Conservation (phyloP, 495 filamentous ascomycete species). For the Aspergillus heteromorphus region DNA sequence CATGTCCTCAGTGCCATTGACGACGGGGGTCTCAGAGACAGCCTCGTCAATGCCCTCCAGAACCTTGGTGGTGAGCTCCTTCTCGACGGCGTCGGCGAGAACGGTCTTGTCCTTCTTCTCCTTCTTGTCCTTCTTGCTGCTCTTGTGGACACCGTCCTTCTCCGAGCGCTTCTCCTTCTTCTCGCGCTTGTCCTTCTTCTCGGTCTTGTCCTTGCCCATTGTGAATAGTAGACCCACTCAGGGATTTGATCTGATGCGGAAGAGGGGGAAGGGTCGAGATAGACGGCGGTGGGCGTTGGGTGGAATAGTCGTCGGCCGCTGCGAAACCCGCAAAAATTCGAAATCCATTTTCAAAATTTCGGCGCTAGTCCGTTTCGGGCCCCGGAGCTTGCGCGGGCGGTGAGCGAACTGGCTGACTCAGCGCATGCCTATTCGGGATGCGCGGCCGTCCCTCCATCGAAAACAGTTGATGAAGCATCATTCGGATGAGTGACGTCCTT, state of each 20-base stretch:
- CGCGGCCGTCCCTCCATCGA: background rate
- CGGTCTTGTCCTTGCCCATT: slow-evolving; percentile 52
- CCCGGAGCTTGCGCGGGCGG: slow-evolving; percentile 14
- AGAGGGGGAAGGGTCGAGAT: slow-evolving; percentile 13
- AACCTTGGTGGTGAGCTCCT: slow-evolving; percentile 52
- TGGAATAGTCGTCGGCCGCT: slow-evolving; percentile 20
- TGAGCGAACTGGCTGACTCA: slow-evolving; percentile 32
- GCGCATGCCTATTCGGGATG: slow-evolving; percentile 13
- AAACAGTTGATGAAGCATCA: slow-evolving; percentile 13
- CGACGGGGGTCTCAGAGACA: slow-evolving; percentile 24
- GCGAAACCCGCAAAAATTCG: slow-evolving; percentile 31
- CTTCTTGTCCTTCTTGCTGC: slow-evolving; percentile 57
- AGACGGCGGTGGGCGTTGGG: slow-evolving; percentile 18
- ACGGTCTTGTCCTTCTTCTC: slow-evolving; percentile 67
- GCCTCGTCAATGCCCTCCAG: slow-evolving; percentile 49
- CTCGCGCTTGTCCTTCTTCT: slow-evolving; percentile 71
- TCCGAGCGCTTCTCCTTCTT: slow-evolving; percentile 79
- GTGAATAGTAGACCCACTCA: slow-evolving; percentile 20
- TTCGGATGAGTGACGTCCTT: background rate
- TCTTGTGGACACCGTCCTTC: slow-evolving; percentile 68
- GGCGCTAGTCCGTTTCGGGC: slow-evolving; percentile 33
- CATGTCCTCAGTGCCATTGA: slow-evolving; percentile 42
- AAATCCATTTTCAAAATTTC: slow-evolving; percentile 40
- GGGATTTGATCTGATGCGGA: slow-evolving; percentile 12
- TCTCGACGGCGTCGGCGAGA: slow-evolving; percentile 56